Evolutionary conservation across 495 filamentous ascomycete species (phyloP), one percentile per base, ranked within the genome.

Genomic region (Lasiosphaeria miniovina): DNA sequence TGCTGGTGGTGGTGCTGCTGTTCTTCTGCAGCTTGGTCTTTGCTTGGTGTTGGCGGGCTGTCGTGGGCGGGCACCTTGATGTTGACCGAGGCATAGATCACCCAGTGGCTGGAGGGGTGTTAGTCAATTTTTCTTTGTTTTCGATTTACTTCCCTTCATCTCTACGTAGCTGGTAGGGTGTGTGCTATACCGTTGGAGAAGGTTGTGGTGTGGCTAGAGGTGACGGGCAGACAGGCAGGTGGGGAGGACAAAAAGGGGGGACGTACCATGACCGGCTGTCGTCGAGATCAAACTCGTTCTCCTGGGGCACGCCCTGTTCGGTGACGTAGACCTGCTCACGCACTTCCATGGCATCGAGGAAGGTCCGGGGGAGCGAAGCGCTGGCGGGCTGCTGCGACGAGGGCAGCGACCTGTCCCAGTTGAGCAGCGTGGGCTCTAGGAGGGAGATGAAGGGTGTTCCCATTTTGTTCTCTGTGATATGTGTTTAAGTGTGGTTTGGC

Each of bases 311-410:
- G 10, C 76, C 63, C 64, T 96, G 93, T 71, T 96, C 92, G 24
- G 79, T 58, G 12, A 92, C 83, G 71, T 90, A 97, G 63, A 97
- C 93, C 36, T 74, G 68, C 58, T 86, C 78, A 54, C 93, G 88
- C 52, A 98, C 83, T 32, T 74, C 66, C 84, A 96, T 89, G 61
- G 90, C 90, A 65, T 93, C 89, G 55, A 79, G 71, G 77, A 96
- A 94, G 62, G 77, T 65, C 15, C 73, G 70, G 0, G 89, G 86
- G 53, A 87, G 71, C 49, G 73, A 61, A 24, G 24, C 24, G 24
- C 24, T 24, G n/a, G 62, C 17, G 11, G 41, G n/a, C 17, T 35
- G 36, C n/a, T 66, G 60, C 2, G 36, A 49, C 4, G 52, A 36
- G 12, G 62, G 54, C 0, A 67, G 64, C 5, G 33, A 31, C 31